Evolutionary conservation across 306 rosid species (phyloP).

Genomic region (Ormosia semicastrata): DNA sequence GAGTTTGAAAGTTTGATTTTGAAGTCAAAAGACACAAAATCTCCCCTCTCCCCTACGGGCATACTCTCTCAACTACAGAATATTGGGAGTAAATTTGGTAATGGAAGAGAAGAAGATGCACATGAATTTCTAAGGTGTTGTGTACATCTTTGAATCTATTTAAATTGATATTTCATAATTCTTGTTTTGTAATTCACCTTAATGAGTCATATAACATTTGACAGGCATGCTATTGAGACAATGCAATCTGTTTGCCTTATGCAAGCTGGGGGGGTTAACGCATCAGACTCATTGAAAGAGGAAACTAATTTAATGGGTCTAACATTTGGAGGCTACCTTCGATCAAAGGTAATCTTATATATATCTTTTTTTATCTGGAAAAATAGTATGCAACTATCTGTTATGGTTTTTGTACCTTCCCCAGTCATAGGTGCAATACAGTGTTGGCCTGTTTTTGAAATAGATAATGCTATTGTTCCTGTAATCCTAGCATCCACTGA

Average conservation of each 20-base stretch:
- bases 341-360: constrained; percentile 64
- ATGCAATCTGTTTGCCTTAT: constrained; percentile 80
- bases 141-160: background rate
- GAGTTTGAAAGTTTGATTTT: constrained; percentile 71
- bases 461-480: background rate
- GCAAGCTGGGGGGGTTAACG: constrained; percentile 47
- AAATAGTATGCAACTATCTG: background rate
- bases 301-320: constrained; percentile 79
- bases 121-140: constrained; percentile 85
- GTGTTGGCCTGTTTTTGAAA: background rate
- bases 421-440: background rate
- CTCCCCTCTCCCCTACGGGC: constrained; percentile 66
- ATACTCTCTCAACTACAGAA: constrained; percentile 69
- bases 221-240: constrained; percentile 71
- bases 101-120: constrained; percentile 94
- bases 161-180: background rate
- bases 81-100: constrained; percentile 76
- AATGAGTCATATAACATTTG: background rate
- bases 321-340: constrained; percentile 92
- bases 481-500: background rate
- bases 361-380: background rate
- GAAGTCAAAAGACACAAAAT: constrained; percentile 65
- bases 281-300: constrained; percentile 54
- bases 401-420: background rate
- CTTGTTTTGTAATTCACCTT: constrained; percentile 1